Conservation (phyloP, 495 filamentous ascomycete species). For the Penicillium salamii region DNA sequence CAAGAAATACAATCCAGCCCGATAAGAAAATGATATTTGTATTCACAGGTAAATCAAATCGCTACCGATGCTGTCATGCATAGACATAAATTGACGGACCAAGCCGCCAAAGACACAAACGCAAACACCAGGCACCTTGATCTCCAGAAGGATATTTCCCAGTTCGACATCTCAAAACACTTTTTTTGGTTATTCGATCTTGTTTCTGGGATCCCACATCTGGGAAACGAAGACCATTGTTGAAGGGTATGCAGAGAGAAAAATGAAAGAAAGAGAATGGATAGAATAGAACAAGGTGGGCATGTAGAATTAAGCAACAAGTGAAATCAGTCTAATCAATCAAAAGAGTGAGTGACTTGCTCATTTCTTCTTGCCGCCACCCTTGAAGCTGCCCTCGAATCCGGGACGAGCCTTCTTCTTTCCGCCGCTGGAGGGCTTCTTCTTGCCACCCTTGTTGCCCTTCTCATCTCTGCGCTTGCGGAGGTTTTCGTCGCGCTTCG, state of each 20-base stretch:
- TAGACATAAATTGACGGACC: slow-evolving; percentile 23
- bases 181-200: slow-evolving; percentile 25
- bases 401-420: slow-evolving; percentile 69
- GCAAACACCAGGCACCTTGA: slow-evolving; percentile 31
- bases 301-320: neutral
- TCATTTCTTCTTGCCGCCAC: slow-evolving; percentile 46
- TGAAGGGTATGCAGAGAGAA: neutral
- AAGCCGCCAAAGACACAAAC: slow-evolving; percentile 27
- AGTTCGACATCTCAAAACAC: slow-evolving; percentile 28
- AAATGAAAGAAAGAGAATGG: slow-evolving; percentile 3
- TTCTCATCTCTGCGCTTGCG: slow-evolving; percentile 77
- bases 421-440: slow-evolving; percentile 50
- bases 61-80: slow-evolving; percentile 34
- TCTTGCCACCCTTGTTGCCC: slow-evolving; percentile 62
- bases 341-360: slow-evolving; percentile 6
- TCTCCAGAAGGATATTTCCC: slow-evolving; percentile 34
- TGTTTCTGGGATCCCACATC: slow-evolving; percentile 1
- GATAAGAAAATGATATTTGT: slow-evolving; percentile 25
- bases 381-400: slow-evolving; percentile 89
- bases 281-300: slow-evolving; percentile 1
- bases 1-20: slow-evolving; percentile 1
- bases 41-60: slow-evolving; percentile 33
- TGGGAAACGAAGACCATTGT: neutral
- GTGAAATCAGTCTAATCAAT: slow-evolving; percentile 28
- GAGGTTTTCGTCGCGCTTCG: slow-evolving; percentile 86